Percentiles rank a stretch among this genome's conserved stretches.
phyloP scores from a whole-genome alignment of 176 grass and related monocot species.

The Cenchrus purpureus region DNA sequence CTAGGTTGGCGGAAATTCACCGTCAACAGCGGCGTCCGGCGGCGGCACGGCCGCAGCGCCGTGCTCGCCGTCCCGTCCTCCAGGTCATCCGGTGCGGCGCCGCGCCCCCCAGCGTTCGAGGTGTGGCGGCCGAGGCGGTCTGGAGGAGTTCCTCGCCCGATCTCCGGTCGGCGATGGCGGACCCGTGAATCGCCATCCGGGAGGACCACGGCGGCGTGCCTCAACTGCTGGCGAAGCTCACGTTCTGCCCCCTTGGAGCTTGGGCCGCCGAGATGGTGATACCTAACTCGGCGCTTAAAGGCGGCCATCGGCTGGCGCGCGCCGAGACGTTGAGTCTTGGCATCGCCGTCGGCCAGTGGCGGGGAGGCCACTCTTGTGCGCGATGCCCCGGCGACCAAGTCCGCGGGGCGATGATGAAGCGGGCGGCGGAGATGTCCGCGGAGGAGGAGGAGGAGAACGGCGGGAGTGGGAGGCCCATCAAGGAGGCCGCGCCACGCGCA shows the following conservation, averaged over 20 bases:
- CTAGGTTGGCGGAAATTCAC: too few species aligned
- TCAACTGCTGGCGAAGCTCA: constrained; percentile 67
- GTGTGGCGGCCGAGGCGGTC: constrained; percentile 12
- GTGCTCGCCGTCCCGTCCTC: constrained; percentile 16
- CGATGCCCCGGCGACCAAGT: constrained; percentile 23
- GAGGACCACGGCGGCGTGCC: constrained; percentile 64
- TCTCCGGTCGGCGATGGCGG: constrained; percentile 63
- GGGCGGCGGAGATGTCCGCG: constrained; percentile 7
- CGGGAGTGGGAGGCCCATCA: background rate
- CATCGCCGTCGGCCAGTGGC: constrained; percentile 47
- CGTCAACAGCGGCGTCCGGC: background rate
- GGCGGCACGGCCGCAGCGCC: constrained; percentile 29
- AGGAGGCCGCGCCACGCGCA: background rate
- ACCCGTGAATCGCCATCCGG: constrained; percentile 69
- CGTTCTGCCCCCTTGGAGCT: constrained; percentile 50
- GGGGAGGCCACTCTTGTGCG: constrained; percentile 36
- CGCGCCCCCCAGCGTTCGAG: constrained; percentile 33
- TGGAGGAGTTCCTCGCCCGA: constrained; percentile 57
- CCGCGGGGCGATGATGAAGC: constrained; percentile 41
- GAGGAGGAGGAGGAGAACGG: constrained; percentile 38
- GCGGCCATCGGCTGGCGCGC: constrained; percentile 65
- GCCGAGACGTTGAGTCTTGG: too few species aligned
- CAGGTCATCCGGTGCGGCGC: background rate
- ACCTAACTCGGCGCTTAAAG: constrained; percentile 69
- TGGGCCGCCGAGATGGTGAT: constrained; percentile 37